Evolutionary conservation across 495 filamentous ascomycete genomes (phyloP), one percentile per base, ranked within the genome.

Genomic region (Lepraria neglecta): DNA sequence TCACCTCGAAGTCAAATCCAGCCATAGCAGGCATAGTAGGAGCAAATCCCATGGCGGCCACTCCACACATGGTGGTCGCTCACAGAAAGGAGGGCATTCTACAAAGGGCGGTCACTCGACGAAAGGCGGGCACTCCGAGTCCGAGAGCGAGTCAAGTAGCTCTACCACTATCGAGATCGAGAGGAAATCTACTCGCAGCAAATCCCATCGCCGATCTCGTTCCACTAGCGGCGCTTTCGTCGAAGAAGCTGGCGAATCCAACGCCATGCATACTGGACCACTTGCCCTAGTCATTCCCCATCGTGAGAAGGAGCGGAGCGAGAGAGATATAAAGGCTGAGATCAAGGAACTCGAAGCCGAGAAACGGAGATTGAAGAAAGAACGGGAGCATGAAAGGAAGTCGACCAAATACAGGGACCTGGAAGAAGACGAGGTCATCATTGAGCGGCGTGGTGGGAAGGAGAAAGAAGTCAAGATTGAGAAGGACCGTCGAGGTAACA

Each of bases 401-500:
- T 74, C 84, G 48, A 75, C 83, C 21, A 66, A 80, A 27, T 76
- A 79, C 60, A 75, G 83, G 69, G 76, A 85, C 70, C 68, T 77
- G 66, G 75, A 82, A 69, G 77, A 85, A 71, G 69, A 77, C 67
- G 76, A 83, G 76, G 67, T 67, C 66, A 74, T 83, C 54, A 75
- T 75, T 64, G 80, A 82, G 65, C 48, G 69, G 7, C 65, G 67
- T 60, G 74, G 50, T 33, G 51, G 51, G 30, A 54, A 54, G 31
- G 51, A 80, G 60, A 78, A 83, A 56, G 71, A 83, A 14, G 67
- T 87, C 24, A 81, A 89, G 67, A 76, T 94, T 64, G 85, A 87
- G 75, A 87, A 84, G 77, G 88, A 95, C 70, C 85, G 85, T 74
- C 90, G 82, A 87, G 89, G 91, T 95, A 91, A 80, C 86, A 78